Conservation (phyloP, 2,329 filamentous ascomycete genomes). For the Exophiala viscosa region DNA sequence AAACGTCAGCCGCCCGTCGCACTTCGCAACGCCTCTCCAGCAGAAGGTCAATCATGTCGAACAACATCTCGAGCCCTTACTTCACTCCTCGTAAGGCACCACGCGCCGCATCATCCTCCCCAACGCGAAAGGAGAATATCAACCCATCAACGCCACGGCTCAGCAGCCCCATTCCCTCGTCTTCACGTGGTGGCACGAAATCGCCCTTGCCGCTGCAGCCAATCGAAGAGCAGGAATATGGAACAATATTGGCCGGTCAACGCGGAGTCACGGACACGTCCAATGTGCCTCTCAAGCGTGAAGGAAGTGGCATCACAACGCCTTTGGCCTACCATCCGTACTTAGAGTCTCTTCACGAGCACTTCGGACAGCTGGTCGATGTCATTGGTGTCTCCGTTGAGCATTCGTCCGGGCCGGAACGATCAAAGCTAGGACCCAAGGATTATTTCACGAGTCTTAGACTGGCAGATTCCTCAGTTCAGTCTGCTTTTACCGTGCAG, state of each 20-base stretch:
- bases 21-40: slow-evolving; percentile 19
- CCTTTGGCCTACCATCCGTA: slow-evolving; percentile 42
- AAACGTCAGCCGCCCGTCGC: slow-evolving; percentile 10
- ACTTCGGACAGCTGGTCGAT: slow-evolving; percentile 40
- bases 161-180: slow-evolving; percentile 2
- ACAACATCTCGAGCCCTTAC: slow-evolving; percentile 24
- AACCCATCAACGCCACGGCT: not conserved
- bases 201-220: not conserved
- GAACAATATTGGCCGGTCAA: too few species aligned
- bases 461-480: slow-evolving; percentile 44
- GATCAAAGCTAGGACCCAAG: slow-evolving; percentile 36
- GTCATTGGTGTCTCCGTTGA: slow-evolving; percentile 41
- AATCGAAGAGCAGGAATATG: not conserved
- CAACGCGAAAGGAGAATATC: slow-evolving; percentile 9
- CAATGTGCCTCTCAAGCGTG: not conserved
- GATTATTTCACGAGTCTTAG: slow-evolving; percentile 42
- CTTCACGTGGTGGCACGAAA: not conserved
- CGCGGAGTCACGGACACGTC: too few species aligned
- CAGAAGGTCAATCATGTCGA: slow-evolving; percentile 15
- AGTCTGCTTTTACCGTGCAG: slow-evolving; percentile 36
- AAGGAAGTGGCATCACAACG: slow-evolving; percentile 36
- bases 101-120: slow-evolving; percentile 1
- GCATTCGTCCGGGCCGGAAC: slow-evolving; percentile 26
- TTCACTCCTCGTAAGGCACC: slow-evolving; percentile 19
- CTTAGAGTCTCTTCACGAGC: slow-evolving; percentile 41